Conservation (phyloP, 225 moss, liverwort and hornwort species). For the Marchantia polymorpha region DNA sequence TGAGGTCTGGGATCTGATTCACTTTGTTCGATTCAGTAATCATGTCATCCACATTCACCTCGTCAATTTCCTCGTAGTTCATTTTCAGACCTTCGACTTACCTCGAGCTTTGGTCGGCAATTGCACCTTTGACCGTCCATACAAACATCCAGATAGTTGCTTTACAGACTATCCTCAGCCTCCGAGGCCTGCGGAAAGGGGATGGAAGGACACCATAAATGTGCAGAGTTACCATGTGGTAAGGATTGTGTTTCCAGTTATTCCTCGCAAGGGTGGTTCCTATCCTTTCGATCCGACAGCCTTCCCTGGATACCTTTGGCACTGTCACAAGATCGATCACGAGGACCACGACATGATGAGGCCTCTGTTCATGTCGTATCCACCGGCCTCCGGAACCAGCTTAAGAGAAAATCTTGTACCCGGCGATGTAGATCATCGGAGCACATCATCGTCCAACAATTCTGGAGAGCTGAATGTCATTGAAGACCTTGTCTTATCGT, state of each 20-base stretch:
- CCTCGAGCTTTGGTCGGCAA: slow-evolving; percentile 22
- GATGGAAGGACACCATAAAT: slow-evolving; percentile 51
- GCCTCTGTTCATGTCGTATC: not conserved
- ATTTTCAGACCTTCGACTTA: slow-evolving; percentile 45
- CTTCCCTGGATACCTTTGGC: slow-evolving; percentile 46
- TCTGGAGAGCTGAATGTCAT: too few relatives aligned
- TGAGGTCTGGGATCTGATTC: slow-evolving; percentile 65
- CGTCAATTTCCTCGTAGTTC: slow-evolving; percentile 38
- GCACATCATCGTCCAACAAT: too few relatives aligned
- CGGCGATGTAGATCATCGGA: too few relatives aligned
- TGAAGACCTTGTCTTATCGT: too few relatives aligned
- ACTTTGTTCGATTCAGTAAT: slow-evolving; percentile 19
- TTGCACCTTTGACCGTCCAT: slow-evolving; percentile 27
- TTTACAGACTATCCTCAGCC: slow-evolving; percentile 17
- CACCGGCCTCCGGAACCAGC: too few relatives aligned
- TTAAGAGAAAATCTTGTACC: too few relatives aligned
- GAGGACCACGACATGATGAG: slow-evolving; percentile 41
- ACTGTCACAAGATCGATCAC: slow-evolving; percentile 46
- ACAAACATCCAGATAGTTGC: slow-evolving; percentile 28
- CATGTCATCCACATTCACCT: slow-evolving; percentile 55
- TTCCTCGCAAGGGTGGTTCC: not conserved
- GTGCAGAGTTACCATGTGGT: not conserved
- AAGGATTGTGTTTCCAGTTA: too few relatives aligned
- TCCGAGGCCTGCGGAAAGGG: slow-evolving; percentile 34
- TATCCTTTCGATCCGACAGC: slow-evolving; percentile 34